These are phyloP conservation scores for Mycena sanguinolenta DNA, from an alignment of 768 basidiomycete species.

Conservation along the genomic window DNA sequence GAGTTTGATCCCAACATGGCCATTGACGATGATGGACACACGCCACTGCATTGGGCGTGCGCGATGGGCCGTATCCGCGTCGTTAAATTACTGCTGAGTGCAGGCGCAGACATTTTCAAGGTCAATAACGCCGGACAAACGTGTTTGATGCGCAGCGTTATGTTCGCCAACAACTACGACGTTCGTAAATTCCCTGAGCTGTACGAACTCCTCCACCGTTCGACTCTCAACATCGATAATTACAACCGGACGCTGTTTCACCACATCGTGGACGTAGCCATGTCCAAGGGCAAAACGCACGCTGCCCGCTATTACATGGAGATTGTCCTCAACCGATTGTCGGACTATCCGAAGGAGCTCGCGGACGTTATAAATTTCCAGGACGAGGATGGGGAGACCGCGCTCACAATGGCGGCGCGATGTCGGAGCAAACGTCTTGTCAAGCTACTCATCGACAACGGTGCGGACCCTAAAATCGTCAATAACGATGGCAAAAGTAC, in stretches of 20 bases:
- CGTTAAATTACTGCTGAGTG: slow-evolving; percentile 92
- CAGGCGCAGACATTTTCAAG: slow-evolving; percentile 96
- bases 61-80: slow-evolving; percentile 98
- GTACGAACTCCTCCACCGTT: slow-evolving; percentile 96
- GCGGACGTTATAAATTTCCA: slow-evolving; percentile 99
- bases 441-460: slow-evolving; percentile 95
- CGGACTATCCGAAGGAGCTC: slow-evolving; percentile 95
- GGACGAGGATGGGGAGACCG: slow-evolving; percentile 98
- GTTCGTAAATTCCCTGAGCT: slow-evolving; percentile 98
- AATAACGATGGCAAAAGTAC: slow-evolving; percentile 97
- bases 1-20: slow-evolving; percentile 97
- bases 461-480: slow-evolving; percentile 93
- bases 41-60: slow-evolving; percentile 97
- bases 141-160: slow-evolving; percentile 97
- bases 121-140: slow-evolving; percentile 98
- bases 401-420: slow-evolving; percentile 95
- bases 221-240: slow-evolving; percentile 98
- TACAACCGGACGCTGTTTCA: slow-evolving; percentile 98
- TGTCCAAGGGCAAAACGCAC: slow-evolving; percentile 97
- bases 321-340: slow-evolving; percentile 86
- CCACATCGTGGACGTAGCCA: slow-evolving; percentile 96
- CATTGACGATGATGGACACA: slow-evolving; percentile 98
- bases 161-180: slow-evolving; percentile 99
- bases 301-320: slow-evolving; percentile 99
- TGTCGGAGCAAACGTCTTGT: slow-evolving; percentile 96